A percentile compares a stretch with the other conserved stretches of the same genome.
Conservation (phyloP, 495 filamentous ascomycete species). For the Neurospora sp. region DNA sequence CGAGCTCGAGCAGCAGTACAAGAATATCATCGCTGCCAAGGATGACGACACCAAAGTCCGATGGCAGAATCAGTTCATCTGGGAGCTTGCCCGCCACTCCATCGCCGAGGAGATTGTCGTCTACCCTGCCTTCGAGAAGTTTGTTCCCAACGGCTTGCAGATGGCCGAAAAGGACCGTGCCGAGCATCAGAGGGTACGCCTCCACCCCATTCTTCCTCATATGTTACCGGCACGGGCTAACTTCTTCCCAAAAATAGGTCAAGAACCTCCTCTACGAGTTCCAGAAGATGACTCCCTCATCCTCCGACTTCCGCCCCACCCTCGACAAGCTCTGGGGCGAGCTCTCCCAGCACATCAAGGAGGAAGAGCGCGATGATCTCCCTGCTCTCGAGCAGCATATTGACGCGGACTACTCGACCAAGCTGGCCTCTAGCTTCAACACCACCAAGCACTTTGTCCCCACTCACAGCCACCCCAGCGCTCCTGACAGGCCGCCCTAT, state of each 20-base stretch:
- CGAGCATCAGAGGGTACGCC: constrained; percentile 44
- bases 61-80: constrained; percentile 59
- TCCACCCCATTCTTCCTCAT: not conserved
- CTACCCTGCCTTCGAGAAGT: constrained; percentile 56
- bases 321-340: constrained; percentile 42
- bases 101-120: constrained; percentile 61
- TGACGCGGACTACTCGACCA: constrained; percentile 23
- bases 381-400: constrained; percentile 44
- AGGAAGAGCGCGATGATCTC: constrained; percentile 50
- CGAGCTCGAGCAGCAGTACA: constrained; percentile 49
- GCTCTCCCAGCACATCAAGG: constrained; percentile 47
- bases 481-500: constrained; percentile 40
- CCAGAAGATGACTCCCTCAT: constrained; percentile 40
- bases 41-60: constrained; percentile 38
- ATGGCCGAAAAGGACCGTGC: constrained; percentile 51
- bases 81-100: constrained; percentile 59
- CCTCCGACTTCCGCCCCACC: constrained; percentile 40
- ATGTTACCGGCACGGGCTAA: not conserved
- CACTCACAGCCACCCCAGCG: constrained; percentile 44
- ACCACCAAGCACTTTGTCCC: constrained; percentile 55
- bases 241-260: constrained; percentile 30
- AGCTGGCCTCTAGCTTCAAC: constrained; percentile 42
- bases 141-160: constrained; percentile 36
- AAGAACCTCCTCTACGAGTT: constrained; percentile 54
- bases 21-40: constrained; percentile 42